Evolutionary conservation across 2,329 filamentous ascomycete species (phyloP).

Genomic region (Microsporum audouinii): DNA sequence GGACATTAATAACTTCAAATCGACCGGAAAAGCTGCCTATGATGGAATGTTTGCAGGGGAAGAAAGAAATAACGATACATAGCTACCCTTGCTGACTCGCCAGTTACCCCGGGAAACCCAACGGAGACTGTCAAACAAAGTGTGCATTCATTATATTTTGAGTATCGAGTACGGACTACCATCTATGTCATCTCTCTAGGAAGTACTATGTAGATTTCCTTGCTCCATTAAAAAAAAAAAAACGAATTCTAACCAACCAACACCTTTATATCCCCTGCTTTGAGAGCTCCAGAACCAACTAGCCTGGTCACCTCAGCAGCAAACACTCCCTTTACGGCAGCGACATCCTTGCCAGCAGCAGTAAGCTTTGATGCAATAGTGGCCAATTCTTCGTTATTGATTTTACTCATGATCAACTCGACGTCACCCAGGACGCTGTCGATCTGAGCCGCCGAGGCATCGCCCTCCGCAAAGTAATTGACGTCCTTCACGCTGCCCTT

Average conservation of each 20-base stretch:
- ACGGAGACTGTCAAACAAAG: too few relatives aligned
- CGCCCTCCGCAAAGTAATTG: slow-evolving; percentile 79
- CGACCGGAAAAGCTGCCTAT: too few relatives aligned
- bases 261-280: slow-evolving; percentile 66
- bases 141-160: background rate
- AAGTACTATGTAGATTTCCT: background rate
- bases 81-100: too few relatives aligned
- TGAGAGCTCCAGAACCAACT: slow-evolving; percentile 70
- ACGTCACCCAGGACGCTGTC: slow-evolving; percentile 75
- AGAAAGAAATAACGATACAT: too few relatives aligned
- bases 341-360: slow-evolving; percentile 61
- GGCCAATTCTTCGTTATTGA: slow-evolving; percentile 84
- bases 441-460: slow-evolving; percentile 63
- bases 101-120: too few relatives aligned
- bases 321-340: slow-evolving; percentile 79
- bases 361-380: slow-evolving; percentile 69
- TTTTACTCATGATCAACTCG: slow-evolving; percentile 74
- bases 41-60: too few relatives aligned
- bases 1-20: too few relatives aligned
- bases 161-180: background rate
- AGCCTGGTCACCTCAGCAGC: slow-evolving; percentile 65
- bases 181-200: background rate
- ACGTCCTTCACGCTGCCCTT: slow-evolving; percentile 90
- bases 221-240: background rate
- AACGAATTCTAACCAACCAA: slow-evolving; percentile 17